Percentiles rank a stretch among this genome's conserved stretches.
These are phyloP conservation scores for Cytospora chrysosperma DNA, from an alignment of 2,329 filamentous ascomycete species.

Conservation along the genomic window DNA sequence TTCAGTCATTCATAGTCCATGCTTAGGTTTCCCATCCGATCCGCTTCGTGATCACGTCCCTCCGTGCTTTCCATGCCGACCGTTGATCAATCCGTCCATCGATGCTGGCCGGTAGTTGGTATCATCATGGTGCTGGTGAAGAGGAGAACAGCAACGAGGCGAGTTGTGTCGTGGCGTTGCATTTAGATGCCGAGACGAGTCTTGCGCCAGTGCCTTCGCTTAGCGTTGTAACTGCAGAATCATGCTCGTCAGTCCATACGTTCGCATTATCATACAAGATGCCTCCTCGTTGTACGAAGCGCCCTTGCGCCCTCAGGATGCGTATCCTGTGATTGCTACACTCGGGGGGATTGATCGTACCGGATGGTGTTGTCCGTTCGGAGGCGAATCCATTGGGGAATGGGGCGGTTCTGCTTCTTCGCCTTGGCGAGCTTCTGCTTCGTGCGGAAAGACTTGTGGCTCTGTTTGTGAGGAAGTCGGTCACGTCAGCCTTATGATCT, in stretches of 20 bases:
- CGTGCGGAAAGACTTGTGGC: constrained; percentile 99
- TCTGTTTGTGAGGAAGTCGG: constrained; percentile 53
- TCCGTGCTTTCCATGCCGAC: constrained; percentile 17
- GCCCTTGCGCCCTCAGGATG: background rate
- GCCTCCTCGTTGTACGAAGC: constrained; percentile 1
- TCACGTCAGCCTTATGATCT: constrained; percentile 21
- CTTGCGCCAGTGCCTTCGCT: constrained; percentile 99
- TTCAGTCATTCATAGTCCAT: constrained; percentile 23
- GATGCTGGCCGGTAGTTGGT: constrained; percentile 25
- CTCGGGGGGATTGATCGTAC: constrained; percentile 57
- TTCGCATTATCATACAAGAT: constrained; percentile 10
- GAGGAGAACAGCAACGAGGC: constrained; percentile 28
- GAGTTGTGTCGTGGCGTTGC: constrained; percentile 42
- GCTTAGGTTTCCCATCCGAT: constrained; percentile 18
- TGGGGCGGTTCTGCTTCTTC: constrained; percentile 99
- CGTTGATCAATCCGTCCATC: constrained; percentile 18
- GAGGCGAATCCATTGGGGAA: constrained; percentile 99
- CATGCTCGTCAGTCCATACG: constrained; percentile 20
- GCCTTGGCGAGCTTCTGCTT: constrained; percentile 99
- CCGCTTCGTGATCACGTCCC: constrained; percentile 9
- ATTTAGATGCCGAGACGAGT: constrained; percentile 97
- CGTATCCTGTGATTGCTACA: background rate
- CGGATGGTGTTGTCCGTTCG: constrained; percentile 99
- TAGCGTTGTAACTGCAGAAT: constrained; percentile 89
- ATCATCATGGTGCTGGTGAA: constrained; percentile 18